Evolutionary conservation across 2,329 filamentous ascomycete species (phyloP).

Genomic region (Phaeosphaeria sp.): DNA sequence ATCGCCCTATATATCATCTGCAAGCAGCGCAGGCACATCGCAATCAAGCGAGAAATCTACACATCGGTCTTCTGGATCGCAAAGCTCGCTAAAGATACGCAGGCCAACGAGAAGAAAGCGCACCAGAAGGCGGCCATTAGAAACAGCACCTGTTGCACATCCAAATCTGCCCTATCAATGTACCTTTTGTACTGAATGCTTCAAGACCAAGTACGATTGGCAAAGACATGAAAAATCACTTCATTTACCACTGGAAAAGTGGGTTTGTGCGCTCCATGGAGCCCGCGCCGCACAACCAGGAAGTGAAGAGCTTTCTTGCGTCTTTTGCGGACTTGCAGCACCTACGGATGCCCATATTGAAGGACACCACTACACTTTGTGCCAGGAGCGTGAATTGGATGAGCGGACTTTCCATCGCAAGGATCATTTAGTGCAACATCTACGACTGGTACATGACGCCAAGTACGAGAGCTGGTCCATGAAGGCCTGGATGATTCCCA

Average conservation of each 20-base stretch:
- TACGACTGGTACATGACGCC: constrained; percentile 30
- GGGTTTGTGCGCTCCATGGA: constrained; percentile 30
- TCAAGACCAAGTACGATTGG: constrained; percentile 41
- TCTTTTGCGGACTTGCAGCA: constrained; percentile 22
- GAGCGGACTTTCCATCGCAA: constrained; percentile 38
- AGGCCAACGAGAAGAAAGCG: constrained; percentile 19
- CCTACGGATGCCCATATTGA: constrained; percentile 25
- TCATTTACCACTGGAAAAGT: constrained; percentile 35
- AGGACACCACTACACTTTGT: constrained; percentile 27
- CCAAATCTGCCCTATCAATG: constrained; percentile 32
- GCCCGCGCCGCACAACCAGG: constrained; percentile 10
- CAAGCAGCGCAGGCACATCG: constrained; percentile 32
- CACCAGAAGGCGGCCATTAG: constrained; percentile 13
- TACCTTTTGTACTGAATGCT: constrained; percentile 39
- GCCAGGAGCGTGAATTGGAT: constrained; percentile 25
- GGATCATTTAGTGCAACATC: constrained; percentile 37
- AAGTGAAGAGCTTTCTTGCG: constrained; percentile 25
- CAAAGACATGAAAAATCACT: constrained; percentile 38
- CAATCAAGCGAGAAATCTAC: constrained; percentile 29
- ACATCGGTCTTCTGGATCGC: constrained; percentile 21
- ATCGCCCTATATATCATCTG: constrained; percentile 24
- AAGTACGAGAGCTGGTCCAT: constrained; percentile 44
- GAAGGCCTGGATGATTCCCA: constrained; percentile 32
- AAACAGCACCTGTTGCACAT: constrained; percentile 10
- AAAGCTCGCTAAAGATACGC: constrained; percentile 18